These are phyloP conservation scores for Ophiostoma ips DNA, from an alignment of 2,329 filamentous ascomycete species.

Conservation along the genomic window DNA sequence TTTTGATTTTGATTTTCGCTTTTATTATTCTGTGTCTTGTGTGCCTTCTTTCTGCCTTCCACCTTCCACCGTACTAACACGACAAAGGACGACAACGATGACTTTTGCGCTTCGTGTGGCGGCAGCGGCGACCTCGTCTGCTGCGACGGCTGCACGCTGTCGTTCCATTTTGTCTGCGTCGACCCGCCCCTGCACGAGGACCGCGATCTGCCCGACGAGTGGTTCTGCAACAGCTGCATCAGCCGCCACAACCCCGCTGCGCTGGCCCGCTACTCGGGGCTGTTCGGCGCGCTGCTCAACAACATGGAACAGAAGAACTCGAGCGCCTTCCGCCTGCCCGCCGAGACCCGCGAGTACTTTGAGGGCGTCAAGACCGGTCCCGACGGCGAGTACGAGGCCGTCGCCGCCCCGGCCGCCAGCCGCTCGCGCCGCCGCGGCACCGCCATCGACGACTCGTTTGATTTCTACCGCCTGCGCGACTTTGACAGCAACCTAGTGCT, in stretches of 20 bases:
- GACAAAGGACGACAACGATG: conserved; percentile 60
- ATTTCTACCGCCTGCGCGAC: conserved; percentile 56
- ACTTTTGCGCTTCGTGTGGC: conserved; percentile 77
- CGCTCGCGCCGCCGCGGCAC: not conserved
- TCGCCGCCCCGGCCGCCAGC: conserved; percentile 17
- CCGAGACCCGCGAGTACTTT: conserved; percentile 59
- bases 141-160: conserved; percentile 81
- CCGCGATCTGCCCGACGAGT: conserved; percentile 54
- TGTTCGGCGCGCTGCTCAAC: conserved; percentile 49
- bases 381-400: conserved; percentile 70
- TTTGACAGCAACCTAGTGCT: conserved; percentile 60
- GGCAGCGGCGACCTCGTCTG: conserved; percentile 76
- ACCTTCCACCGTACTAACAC: too few species aligned
- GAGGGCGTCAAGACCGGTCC: conserved; percentile 63
- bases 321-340: conserved; percentile 58
- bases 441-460: conserved; percentile 50
- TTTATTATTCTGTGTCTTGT: too few species aligned
- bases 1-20: too few species aligned
- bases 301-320: conserved; percentile 55
- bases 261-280: conserved; percentile 34
- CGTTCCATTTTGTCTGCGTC: conserved; percentile 82
- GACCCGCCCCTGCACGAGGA: conserved; percentile 62
- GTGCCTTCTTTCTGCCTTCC: too few species aligned
- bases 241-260: conserved; percentile 34
- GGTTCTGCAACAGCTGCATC: conserved; percentile 69